phyloP scores from a whole-genome alignment of 805 yeast species.

The Diddensiella transvaalensis region DNA sequence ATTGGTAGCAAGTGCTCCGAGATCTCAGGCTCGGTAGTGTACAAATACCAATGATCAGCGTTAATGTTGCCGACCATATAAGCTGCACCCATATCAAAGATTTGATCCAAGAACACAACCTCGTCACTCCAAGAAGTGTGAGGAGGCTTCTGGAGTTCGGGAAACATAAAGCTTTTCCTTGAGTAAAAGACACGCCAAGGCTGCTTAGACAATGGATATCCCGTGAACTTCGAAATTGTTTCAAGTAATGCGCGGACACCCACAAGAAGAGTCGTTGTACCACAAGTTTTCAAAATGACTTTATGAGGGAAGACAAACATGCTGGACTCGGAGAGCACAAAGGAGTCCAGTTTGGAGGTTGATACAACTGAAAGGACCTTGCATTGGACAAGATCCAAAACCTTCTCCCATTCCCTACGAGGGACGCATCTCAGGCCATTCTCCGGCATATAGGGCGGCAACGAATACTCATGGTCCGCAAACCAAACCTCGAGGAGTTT shows the following conservation, averaged over 20 bases:
- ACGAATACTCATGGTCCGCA: slow-evolving; percentile 45
- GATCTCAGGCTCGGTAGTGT: slow-evolving; percentile 40
- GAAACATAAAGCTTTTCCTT: slow-evolving; percentile 89
- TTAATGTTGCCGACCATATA: slow-evolving; percentile 78
- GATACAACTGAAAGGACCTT: slow-evolving; percentile 79
- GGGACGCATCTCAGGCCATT: slow-evolving; percentile 58
- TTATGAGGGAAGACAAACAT: slow-evolving; percentile 85
- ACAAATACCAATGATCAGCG: slow-evolving; percentile 89
- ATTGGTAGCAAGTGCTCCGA: background rate
- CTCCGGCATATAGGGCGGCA: slow-evolving; percentile 38
- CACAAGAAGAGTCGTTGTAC: slow-evolving; percentile 85
- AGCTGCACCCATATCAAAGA: slow-evolving; percentile 58
- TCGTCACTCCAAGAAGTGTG: slow-evolving; percentile 86
- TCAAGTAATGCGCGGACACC: slow-evolving; percentile 67
- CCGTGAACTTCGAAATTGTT: slow-evolving; percentile 42
- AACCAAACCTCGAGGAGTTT: slow-evolving; percentile 90
- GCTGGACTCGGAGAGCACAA: slow-evolving; percentile 82
- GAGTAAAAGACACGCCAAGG: slow-evolving; percentile 81
- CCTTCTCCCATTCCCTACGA: slow-evolving; percentile 60
- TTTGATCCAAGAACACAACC: slow-evolving; percentile 60
- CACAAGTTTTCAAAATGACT: slow-evolving; percentile 87
- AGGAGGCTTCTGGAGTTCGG: slow-evolving; percentile 72
- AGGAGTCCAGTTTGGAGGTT: slow-evolving; percentile 68
- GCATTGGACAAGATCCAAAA: slow-evolving; percentile 82
- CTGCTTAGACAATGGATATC: slow-evolving; percentile 34